Conservation (phyloP, 169 alveolate species). For the Neospora caninum region DNA sequence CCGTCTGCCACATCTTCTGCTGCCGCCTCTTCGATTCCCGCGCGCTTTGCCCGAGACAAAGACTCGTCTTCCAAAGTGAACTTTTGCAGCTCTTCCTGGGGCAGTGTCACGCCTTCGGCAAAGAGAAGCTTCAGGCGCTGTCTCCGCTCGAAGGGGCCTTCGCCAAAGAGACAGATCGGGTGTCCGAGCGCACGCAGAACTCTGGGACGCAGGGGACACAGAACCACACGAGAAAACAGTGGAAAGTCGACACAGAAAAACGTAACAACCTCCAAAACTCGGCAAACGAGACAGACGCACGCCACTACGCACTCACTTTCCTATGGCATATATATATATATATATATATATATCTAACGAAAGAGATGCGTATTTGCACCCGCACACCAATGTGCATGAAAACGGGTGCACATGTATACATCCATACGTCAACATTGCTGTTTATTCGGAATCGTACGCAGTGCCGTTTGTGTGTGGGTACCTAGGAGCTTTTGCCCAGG, state of each 20-base stretch:
- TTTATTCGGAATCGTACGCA: too few species aligned
- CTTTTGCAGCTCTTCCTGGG: constrained; percentile 30
- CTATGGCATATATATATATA: too few species aligned
- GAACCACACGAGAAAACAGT: background rate
- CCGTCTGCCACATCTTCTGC: constrained; percentile 42
- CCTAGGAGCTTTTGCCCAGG: too few species aligned
- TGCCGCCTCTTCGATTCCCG: constrained; percentile 24
- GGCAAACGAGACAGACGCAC: background rate
- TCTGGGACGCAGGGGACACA: background rate
- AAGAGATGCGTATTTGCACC: background rate
- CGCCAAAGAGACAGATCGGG: constrained; percentile 69
- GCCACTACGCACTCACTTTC: too few species aligned
- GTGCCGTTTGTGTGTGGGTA: too few species aligned
- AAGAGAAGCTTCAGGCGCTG: constrained; percentile 64
- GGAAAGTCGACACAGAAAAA: background rate
- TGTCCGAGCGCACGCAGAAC: constrained; percentile 43
- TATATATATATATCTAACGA: background rate
- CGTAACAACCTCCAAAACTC: background rate
- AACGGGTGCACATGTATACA: too few species aligned
- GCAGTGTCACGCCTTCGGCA: constrained; percentile 42
- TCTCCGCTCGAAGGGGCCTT: constrained; percentile 68
- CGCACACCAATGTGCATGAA: too few species aligned
- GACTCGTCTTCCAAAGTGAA: constrained; percentile 15
- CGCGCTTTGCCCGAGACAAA: constrained; percentile 26
- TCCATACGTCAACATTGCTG: too few species aligned